phyloP scores from a whole-genome alignment of 306 rosid species.

The Malus fusca region DNA sequence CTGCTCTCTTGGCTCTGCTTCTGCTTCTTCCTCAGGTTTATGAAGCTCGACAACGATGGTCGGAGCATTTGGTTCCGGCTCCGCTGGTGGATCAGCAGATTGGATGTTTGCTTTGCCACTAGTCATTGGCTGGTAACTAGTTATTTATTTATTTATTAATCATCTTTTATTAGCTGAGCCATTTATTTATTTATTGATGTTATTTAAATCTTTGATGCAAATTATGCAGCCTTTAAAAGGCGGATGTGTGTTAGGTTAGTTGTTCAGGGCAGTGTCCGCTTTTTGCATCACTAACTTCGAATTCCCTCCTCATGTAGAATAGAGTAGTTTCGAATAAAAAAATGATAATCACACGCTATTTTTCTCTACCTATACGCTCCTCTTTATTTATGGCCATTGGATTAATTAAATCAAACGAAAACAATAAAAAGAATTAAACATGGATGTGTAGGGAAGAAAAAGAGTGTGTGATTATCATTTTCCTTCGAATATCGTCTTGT shows the following conservation, averaged over 20 bases:
- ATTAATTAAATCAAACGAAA: too few species aligned
- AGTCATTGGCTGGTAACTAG: conserved; percentile 88
- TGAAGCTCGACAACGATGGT: conserved; percentile 56
- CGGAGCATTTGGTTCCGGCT: conserved; percentile 58
- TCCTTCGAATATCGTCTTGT: too few species aligned
- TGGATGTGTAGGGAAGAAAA: too few species aligned
- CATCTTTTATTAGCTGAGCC: background rate
- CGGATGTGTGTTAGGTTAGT: background rate
- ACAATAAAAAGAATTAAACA: too few species aligned
- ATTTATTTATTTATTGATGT: too few species aligned
- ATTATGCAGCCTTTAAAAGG: background rate
- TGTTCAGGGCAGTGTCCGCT: background rate
- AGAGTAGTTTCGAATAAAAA: too few species aligned
- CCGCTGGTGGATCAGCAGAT: conserved; percentile 82
- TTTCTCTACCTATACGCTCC: too few species aligned
- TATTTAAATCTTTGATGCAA: too few species aligned
- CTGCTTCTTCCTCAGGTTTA: conserved; percentile 62
- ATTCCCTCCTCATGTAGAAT: too few species aligned
- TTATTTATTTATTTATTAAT: background rate
- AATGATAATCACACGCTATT: too few species aligned
- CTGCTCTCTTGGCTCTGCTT: conserved; percentile 69
- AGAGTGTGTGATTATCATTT: too few species aligned
- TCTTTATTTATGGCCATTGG: too few species aligned
- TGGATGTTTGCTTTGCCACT: conserved; percentile 88
- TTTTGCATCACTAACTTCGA: background rate